A percentile compares a stretch with the other conserved stretches of the same genome.
Evolutionary conservation across 768 basidiomycete genomes (phyloP).

Genomic region (Coprinopsis cinerea): DNA sequence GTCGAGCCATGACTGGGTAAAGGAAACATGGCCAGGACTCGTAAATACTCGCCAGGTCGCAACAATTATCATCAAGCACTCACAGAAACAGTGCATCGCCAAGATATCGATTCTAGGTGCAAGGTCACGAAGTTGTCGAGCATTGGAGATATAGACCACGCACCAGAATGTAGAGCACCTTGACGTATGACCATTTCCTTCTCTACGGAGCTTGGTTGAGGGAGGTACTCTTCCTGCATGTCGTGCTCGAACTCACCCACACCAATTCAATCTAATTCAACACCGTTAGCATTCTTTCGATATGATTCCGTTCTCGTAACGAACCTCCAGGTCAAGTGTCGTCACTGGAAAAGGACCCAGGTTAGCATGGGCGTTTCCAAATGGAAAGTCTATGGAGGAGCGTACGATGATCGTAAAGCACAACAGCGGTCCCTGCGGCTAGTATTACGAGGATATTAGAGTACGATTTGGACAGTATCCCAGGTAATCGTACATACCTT

Average conservation of each 20-base stretch:
- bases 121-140: background rate
- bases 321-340: slow-evolving; percentile 1
- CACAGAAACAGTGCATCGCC: background rate
- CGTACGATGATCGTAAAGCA: slow-evolving; percentile 5
- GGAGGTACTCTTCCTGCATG: too few relatives aligned
- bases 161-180: slow-evolving; percentile 4
- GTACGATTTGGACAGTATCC: background rate
- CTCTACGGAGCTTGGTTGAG: background rate
- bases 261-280: slow-evolving; percentile 1
- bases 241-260: slow-evolving; percentile 3
- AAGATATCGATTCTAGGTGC: slow-evolving; percentile 5
- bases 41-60: background rate
- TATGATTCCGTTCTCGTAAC: background rate
- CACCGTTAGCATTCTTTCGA: background rate
- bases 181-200: slow-evolving; percentile 1
- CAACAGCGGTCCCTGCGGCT: background rate
- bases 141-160: background rate
- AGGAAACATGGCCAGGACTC: background rate
- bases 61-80: background rate
- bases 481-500: background rate
- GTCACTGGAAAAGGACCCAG: background rate
- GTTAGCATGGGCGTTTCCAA: background rate
- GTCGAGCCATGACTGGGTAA: slow-evolving; percentile 1
- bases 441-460: background rate
- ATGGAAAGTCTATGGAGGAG: background rate